Percentiles rank a stretch among this genome's conserved stretches.
These are phyloP conservation scores for Beauveria pseudobassiana DNA, from an alignment of 2,329 filamentous ascomycete species.

Conservation along the genomic window DNA sequence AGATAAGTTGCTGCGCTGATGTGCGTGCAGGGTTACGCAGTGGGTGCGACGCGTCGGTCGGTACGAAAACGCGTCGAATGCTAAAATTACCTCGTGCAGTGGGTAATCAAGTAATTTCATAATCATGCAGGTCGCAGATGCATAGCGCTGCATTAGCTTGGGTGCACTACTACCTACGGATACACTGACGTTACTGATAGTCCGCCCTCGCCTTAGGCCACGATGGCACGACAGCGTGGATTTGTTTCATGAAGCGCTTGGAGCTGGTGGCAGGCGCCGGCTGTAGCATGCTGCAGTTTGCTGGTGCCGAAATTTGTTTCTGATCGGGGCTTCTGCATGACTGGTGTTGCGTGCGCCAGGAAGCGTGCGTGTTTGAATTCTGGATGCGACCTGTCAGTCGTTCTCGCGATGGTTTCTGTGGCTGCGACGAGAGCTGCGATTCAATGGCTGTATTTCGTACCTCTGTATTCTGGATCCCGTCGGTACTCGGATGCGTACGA, in stretches of 20 bases:
- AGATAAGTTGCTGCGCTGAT: neutral
- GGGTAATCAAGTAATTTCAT: neutral
- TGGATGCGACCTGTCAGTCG: neutral
- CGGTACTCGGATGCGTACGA: too few species aligned
- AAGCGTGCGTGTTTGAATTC: neutral
- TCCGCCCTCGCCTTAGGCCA: neutral
- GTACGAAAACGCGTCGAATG: neutral
- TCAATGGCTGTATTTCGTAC: neutral
- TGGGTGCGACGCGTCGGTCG: neutral
- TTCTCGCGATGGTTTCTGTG: neutral
- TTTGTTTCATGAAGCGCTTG: constrained; percentile 2
- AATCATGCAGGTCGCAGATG: constrained; percentile 6
- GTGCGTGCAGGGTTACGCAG: neutral
- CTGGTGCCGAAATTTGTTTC: neutral
- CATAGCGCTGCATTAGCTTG: neutral
- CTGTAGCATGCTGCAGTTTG: neutral
- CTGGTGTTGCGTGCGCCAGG: neutral
- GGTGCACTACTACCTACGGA: too few species aligned
- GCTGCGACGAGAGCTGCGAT: neutral
- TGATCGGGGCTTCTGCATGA: neutral
- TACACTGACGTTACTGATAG: neutral
- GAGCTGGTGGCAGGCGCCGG: neutral
- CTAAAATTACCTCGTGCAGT: constrained; percentile 6
- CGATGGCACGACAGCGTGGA: neutral
- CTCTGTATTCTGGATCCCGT: too few species aligned